Percentiles rank a stretch among this genome's conserved stretches.
phyloP scores from a whole-genome alignment of 768 basidiomycete genomes.

The Russula abietina region DNA sequence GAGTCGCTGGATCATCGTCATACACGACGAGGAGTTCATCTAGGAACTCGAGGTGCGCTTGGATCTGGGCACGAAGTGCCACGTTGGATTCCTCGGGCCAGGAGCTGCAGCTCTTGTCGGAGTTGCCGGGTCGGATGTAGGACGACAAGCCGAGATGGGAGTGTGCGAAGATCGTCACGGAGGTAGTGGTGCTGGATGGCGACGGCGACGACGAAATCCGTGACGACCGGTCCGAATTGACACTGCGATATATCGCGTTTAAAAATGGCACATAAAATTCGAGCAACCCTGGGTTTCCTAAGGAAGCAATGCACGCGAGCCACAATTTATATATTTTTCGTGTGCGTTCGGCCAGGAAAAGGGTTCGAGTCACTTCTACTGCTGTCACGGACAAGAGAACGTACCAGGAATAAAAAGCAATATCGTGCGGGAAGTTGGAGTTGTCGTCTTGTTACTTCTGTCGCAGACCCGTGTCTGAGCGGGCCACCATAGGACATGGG shows the following conservation, averaged over 20 bases:
- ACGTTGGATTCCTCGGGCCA: conserved; percentile 5
- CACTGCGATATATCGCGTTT: conserved; percentile 39
- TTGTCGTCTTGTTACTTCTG: background rate
- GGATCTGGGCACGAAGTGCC: conserved; percentile 14
- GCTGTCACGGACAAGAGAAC: background rate
- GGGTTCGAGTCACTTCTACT: background rate
- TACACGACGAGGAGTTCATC: conserved; percentile 58
- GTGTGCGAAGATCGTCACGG: conserved; percentile 54
- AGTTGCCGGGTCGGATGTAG: conserved; percentile 30
- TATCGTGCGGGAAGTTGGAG: conserved; percentile 5
- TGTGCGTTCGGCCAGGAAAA: too few species aligned
- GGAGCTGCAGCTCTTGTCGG: conserved; percentile 49
- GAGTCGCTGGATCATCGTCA: conserved; percentile 30
- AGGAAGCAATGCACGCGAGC: too few species aligned
- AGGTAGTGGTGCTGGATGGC: too few species aligned
- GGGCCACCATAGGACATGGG: conserved; percentile 54
- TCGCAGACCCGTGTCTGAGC: conserved; percentile 13
- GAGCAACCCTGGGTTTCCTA: conserved; percentile 53
- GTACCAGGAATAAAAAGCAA: conserved; percentile 22
- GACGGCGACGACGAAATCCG: too few species aligned
- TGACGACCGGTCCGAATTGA: conserved; percentile 12
- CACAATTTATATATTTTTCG: too few species aligned
- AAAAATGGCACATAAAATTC: conserved; percentile 67
- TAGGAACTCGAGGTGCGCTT: conserved; percentile 34
- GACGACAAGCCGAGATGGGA: conserved; percentile 26